These are phyloP conservation scores for Gentiana macrophylla DNA, from an alignment of 257 asterid species.

Conservation along the genomic window DNA sequence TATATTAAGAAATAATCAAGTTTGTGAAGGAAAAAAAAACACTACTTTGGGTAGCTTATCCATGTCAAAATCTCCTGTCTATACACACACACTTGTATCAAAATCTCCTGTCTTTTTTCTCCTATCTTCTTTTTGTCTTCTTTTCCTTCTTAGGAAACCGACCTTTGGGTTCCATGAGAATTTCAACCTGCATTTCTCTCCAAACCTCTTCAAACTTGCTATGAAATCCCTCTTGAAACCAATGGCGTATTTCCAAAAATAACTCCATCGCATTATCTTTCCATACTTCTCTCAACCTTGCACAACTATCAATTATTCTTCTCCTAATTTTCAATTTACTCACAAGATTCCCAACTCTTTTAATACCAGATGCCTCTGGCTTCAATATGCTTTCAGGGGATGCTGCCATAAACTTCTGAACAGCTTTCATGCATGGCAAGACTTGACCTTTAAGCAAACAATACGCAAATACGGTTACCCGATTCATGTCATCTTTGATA, in stretches of 20 bases:
- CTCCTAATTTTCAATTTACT: constrained; percentile 30
- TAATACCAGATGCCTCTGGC: constrained; percentile 61
- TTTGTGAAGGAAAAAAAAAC: too few relatives aligned
- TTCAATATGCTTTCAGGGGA: constrained; percentile 59
- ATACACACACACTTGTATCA: too few relatives aligned
- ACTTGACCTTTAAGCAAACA: constrained; percentile 69
- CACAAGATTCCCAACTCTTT: constrained; percentile 58
- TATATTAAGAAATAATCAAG: too few relatives aligned
- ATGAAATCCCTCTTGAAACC: constrained; percentile 41
- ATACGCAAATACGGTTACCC: constrained; percentile 50
- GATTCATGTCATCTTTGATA: constrained; percentile 30
- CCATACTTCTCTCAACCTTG: constrained; percentile 42
- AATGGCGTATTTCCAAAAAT: constrained; percentile 44
- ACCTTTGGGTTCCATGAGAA: constrained; percentile 6
- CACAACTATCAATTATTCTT: constrained; percentile 43
- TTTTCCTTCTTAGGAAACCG: constrained; percentile 3
- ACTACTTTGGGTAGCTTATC: too few relatives aligned
- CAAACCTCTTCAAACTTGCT: constrained; percentile 9
- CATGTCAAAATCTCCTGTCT: too few relatives aligned
- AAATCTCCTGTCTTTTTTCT: too few relatives aligned
- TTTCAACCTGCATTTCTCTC: constrained; percentile 15
- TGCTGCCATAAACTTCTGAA: constrained; percentile 43
- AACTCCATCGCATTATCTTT: constrained; percentile 33
- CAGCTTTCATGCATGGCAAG: constrained; percentile 56
- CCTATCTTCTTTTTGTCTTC: background rate